These are phyloP conservation scores for Aspergillus sp. DNA, from an alignment of 2,329 filamentous ascomycete genomes.

Conservation along the genomic window DNA sequence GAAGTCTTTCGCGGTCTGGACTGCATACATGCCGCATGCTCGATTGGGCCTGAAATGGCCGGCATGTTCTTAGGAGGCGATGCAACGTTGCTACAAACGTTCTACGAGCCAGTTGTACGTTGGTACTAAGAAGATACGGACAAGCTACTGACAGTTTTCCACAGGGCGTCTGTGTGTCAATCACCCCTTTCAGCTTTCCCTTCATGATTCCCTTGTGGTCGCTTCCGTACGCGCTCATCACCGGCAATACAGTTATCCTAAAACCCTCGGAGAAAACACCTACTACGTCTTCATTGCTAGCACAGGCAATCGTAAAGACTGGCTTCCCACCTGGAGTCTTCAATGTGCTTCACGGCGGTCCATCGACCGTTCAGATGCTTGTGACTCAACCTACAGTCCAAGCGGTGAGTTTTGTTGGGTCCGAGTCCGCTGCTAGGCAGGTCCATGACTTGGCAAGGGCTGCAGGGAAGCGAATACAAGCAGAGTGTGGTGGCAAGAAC, in stretches of 20 bases:
- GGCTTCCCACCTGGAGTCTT: constrained; percentile 64
- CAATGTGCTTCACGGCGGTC: constrained; percentile 65
- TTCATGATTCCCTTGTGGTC: constrained; percentile 68
- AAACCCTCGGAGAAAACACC: constrained; percentile 67
- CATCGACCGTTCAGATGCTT: constrained; percentile 66
- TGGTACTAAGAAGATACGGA: too few relatives aligned
- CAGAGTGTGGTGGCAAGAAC: constrained; percentile 69
- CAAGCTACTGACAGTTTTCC: constrained; percentile 38
- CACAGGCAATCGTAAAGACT: constrained; percentile 61
- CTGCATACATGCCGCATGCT: constrained; percentile 30
- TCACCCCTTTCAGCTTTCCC: constrained; percentile 54
- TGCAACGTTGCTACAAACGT: constrained; percentile 24
- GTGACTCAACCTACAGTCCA: constrained; percentile 66
- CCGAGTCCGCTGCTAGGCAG: constrained; percentile 67
- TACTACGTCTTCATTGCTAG: constrained; percentile 62
- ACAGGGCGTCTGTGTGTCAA: constrained; percentile 60
- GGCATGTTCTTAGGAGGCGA: constrained; percentile 28
- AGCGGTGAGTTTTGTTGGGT: constrained; percentile 66
- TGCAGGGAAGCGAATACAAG: constrained; percentile 67
- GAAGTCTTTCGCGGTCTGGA: constrained; percentile 32
- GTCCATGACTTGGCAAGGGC: constrained; percentile 63
- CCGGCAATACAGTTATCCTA: constrained; percentile 62
- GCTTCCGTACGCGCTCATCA: constrained; percentile 62
- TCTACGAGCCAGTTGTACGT: constrained; percentile 23
- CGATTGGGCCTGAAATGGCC: constrained; percentile 27